Evolutionary conservation across 2,329 filamentous ascomycete genomes (phyloP).

Genomic region (Penicillium sp.): DNA sequence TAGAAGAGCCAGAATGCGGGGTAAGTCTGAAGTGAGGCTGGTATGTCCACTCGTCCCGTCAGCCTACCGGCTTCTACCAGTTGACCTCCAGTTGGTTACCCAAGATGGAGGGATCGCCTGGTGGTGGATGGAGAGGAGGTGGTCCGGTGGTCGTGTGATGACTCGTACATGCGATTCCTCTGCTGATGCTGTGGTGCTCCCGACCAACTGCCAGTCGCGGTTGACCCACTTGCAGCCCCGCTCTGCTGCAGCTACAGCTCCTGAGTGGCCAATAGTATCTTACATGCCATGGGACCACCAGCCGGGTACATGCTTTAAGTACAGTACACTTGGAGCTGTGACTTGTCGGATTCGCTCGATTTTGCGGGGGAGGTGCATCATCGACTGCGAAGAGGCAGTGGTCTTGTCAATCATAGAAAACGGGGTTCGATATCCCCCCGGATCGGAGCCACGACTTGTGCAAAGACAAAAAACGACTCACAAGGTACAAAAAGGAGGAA

Average conservation of each 20-base stretch:
- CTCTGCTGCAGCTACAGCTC: not conserved
- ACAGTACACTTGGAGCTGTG: too few species aligned
- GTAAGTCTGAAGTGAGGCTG: not conserved
- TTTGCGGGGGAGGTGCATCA: not conserved
- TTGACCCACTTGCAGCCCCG: not conserved
- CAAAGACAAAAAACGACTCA: too few species aligned
- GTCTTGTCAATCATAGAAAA: too few species aligned
- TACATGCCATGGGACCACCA: constrained; percentile 4
- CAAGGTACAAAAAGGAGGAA: too few species aligned
- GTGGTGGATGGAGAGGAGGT: too few species aligned
- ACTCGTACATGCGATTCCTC: constrained; percentile 12
- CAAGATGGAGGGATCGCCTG: too few species aligned
- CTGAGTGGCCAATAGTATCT: not conserved
- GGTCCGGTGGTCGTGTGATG: constrained; percentile 5
- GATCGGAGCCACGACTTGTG: too few species aligned
- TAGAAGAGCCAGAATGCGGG: constrained; percentile 6
- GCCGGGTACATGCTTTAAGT: too few species aligned
- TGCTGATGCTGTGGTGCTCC: constrained; percentile 11
- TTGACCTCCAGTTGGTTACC: not conserved
- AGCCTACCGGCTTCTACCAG: not conserved
- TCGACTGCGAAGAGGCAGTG: not conserved
- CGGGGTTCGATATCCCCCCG: too few species aligned
- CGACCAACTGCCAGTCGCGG: constrained; percentile 2
- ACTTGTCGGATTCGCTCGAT: not conserved
- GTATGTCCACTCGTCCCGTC: not conserved